These are phyloP conservation scores for Capsella rubella DNA, from an alignment of 441 rosid species.

Conservation along the genomic window DNA sequence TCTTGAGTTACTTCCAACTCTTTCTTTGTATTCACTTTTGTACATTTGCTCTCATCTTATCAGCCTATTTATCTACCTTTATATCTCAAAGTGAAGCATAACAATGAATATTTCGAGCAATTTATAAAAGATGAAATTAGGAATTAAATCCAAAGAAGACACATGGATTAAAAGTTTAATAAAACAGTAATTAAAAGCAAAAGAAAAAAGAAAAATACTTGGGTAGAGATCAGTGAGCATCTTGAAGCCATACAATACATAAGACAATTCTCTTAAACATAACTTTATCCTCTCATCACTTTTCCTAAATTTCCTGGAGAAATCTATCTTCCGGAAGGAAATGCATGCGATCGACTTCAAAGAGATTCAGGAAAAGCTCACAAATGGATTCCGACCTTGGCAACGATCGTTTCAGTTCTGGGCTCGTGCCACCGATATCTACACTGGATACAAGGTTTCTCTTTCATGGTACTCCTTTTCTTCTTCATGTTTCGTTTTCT, in stretches of 20 bases:
- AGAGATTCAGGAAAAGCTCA: slow-evolving; percentile 69
- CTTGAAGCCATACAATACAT: slow-evolving; percentile 1
- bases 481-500: background rate
- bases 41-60: background rate
- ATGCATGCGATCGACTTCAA: slow-evolving; percentile 65
- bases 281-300: slow-evolving; percentile 23
- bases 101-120: background rate
- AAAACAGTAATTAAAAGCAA: too few species aligned
- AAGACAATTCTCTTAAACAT: background rate
- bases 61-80: background rate
- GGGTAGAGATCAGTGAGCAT: too few species aligned
- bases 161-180: too few species aligned
- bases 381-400: slow-evolving; percentile 76
- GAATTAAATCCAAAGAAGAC: background rate
- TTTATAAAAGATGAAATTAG: background rate
- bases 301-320: background rate
- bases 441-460: slow-evolving; percentile 90
- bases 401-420: slow-evolving; percentile 96
- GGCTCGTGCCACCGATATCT: slow-evolving; percentile 85
- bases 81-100: background rate
- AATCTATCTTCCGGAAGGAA: too few species aligned
- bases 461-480: slow-evolving; percentile 38
- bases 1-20: background rate
- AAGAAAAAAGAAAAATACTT: too few species aligned
- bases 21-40: background rate